Evolutionary conservation across 2,329 filamentous ascomycete genomes (phyloP).

Genomic region (Seiridium cupressi): DNA sequence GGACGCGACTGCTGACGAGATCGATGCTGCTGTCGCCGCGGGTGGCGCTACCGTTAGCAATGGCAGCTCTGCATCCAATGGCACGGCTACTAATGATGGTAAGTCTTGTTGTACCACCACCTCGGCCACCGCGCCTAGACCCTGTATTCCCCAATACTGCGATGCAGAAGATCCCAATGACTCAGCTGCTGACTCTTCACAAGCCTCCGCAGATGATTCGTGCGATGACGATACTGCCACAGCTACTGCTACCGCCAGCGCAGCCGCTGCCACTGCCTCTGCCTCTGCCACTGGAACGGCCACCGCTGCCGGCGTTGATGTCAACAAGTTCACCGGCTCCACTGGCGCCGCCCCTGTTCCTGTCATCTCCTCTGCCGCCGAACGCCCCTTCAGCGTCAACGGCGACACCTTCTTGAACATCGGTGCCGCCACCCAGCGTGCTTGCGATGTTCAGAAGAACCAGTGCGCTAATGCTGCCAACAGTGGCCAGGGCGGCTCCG

Average conservation of each 20-base stretch:
- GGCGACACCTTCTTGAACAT: constrained; percentile 51
- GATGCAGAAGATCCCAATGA: not conserved
- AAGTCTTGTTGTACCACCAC: not conserved
- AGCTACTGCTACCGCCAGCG: constrained; percentile 12
- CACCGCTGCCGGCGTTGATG: constrained; percentile 29
- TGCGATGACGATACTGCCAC: constrained; percentile 11
- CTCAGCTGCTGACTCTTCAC: not conserved
- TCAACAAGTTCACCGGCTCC: constrained; percentile 45
- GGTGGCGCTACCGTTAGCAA: constrained; percentile 14
- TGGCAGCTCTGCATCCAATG: constrained; percentile 13
- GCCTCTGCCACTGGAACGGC: constrained; percentile 8
- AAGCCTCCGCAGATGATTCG: not conserved
- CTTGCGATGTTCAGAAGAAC: constrained; percentile 50
- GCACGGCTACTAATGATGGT: constrained; percentile 9
- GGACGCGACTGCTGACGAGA: constrained; percentile 53
- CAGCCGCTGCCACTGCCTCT: not conserved
- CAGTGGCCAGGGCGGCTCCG: constrained; percentile 31
- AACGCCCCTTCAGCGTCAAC: constrained; percentile 50
- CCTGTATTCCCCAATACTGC: not conserved
- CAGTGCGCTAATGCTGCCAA: constrained; percentile 48
- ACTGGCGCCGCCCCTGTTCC: constrained; percentile 39
- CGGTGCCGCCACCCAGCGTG: constrained; percentile 44
- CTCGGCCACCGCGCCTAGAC: not conserved
- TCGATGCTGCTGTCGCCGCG: constrained; percentile 44
- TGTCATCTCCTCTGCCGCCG: constrained; percentile 33